Evolutionary conservation across 495 filamentous ascomycete species (phyloP).

Genomic region (Penicillium salamii): DNA sequence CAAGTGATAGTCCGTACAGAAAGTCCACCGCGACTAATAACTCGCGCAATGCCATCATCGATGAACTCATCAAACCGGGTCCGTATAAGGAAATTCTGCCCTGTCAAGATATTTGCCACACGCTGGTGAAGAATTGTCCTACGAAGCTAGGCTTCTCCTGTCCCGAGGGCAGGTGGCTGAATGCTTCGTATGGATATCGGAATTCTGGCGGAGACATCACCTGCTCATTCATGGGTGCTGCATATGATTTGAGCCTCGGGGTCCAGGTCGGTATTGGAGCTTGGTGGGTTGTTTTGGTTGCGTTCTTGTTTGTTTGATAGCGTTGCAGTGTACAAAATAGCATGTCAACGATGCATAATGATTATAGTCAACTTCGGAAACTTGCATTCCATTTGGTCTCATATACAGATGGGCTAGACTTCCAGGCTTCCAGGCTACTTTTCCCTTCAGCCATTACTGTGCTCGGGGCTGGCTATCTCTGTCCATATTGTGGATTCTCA

Average conservation of each 20-base stretch:
- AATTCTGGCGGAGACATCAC: slow-evolving; percentile 45
- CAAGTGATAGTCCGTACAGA: slow-evolving; percentile 32
- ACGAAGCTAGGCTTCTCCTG: slow-evolving; percentile 74
- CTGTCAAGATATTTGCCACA: slow-evolving; percentile 79
- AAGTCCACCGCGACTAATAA: slow-evolving; percentile 34
- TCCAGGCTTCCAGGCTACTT: too few species aligned
- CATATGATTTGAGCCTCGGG: slow-evolving; percentile 43
- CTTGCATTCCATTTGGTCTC: too few species aligned
- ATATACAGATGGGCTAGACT: too few species aligned
- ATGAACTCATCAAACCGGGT: slow-evolving; percentile 67
- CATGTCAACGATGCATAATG: too few species aligned
- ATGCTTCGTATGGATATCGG: slow-evolving; percentile 62
- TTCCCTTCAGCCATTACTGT: too few species aligned
- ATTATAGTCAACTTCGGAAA: too few species aligned
- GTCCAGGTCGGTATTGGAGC: slow-evolving; percentile 11
- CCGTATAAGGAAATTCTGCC: slow-evolving; percentile 94
- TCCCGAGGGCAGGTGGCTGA: slow-evolving; percentile 58
- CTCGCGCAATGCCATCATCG: slow-evolving; percentile 71
- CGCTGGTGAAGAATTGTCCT: slow-evolving; percentile 80
- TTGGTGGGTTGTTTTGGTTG: slow-evolving; percentile 14
- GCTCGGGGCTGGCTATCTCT: too few species aligned
- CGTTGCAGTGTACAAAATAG: not conserved
- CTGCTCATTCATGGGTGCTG: slow-evolving; percentile 58
- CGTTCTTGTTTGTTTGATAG: not conserved
- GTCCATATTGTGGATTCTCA: too few species aligned